Conservation (phyloP, 305 asterid species). For the Andrographis paniculata region DNA sequence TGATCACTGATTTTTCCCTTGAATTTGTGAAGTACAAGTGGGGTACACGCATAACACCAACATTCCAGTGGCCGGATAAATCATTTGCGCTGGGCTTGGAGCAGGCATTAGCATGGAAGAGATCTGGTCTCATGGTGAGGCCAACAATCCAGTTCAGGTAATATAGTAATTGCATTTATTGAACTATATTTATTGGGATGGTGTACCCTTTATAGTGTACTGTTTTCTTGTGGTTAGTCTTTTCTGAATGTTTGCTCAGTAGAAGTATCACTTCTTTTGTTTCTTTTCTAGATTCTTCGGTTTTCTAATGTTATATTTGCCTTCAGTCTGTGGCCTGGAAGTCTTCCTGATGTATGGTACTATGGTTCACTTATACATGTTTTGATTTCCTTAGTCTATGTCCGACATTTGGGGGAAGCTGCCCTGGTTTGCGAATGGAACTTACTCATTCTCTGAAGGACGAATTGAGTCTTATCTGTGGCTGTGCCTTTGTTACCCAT, state of each 20-base stretch:
- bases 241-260: too few species aligned
- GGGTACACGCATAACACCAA: slow-evolving; percentile 85
- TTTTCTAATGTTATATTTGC: not conserved
- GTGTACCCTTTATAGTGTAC: not conserved
- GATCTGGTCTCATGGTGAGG: slow-evolving; percentile 91
- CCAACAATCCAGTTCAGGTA: slow-evolving; percentile 87
- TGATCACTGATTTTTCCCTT: slow-evolving; percentile 11
- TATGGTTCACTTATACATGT: slow-evolving; percentile 1
- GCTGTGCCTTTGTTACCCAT: slow-evolving; percentile 58
- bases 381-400: slow-evolving; percentile 41
- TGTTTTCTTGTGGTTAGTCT: not conserved
- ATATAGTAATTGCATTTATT: slow-evolving; percentile 3
- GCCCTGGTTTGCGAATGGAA: slow-evolving; percentile 81
- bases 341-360: not conserved
- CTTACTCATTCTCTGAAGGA: slow-evolving; percentile 76
- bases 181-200: too few species aligned
- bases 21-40: slow-evolving; percentile 57
- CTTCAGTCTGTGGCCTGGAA: slow-evolving; percentile 8
- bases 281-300: not conserved
- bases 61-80: slow-evolving; percentile 84
- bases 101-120: slow-evolving; percentile 96
- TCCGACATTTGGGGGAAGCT: slow-evolving; percentile 90
- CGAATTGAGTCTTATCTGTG: slow-evolving; percentile 67
- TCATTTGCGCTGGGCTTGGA: slow-evolving; percentile 74
- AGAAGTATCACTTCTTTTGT: too few species aligned